Evolutionary conservation across 2,329 filamentous ascomycete species (phyloP).

Genomic region (Aulographum hederae): DNA sequence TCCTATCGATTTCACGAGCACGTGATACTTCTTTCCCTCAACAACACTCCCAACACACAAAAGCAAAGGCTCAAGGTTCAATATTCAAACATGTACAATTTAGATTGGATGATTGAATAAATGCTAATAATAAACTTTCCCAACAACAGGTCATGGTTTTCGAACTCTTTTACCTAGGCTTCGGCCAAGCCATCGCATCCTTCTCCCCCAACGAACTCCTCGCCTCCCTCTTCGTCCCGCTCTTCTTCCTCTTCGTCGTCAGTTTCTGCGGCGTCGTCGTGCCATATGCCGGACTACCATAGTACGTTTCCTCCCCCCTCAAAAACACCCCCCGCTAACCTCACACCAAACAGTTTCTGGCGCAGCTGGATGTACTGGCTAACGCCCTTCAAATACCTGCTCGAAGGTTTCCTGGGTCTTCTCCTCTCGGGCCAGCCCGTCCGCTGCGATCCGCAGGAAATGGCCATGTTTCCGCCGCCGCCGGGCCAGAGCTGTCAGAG

Average conservation of each 20-base stretch:
- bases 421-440: conserved; percentile 37
- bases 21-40: too few species aligned
- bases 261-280: conserved; percentile 62
- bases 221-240: conserved; percentile 45
- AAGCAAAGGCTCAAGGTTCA: too few species aligned
- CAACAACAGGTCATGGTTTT: conserved; percentile 34
- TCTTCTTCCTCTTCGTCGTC: conserved; percentile 52
- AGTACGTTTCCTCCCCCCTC: too few species aligned
- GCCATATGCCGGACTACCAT: conserved; percentile 40
- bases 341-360: too few species aligned
- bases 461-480: conserved; percentile 42
- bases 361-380: conserved; percentile 44
- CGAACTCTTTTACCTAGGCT: conserved; percentile 45
- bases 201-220: conserved; percentile 48
- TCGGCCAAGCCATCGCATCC: conserved; percentile 49
- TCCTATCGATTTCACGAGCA: too few species aligned
- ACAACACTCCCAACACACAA: too few species aligned
- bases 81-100: too few species aligned
- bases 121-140: too few species aligned
- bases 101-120: too few species aligned
- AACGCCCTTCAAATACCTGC: conserved; percentile 48
- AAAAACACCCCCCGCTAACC: background rate
- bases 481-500: conserved; percentile 38
- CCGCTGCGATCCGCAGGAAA: conserved; percentile 35
- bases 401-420: conserved; percentile 42